These are phyloP conservation scores for Cladosporium phlei DNA, from an alignment of 2,329 filamentous ascomycete species.

Conservation along the genomic window DNA sequence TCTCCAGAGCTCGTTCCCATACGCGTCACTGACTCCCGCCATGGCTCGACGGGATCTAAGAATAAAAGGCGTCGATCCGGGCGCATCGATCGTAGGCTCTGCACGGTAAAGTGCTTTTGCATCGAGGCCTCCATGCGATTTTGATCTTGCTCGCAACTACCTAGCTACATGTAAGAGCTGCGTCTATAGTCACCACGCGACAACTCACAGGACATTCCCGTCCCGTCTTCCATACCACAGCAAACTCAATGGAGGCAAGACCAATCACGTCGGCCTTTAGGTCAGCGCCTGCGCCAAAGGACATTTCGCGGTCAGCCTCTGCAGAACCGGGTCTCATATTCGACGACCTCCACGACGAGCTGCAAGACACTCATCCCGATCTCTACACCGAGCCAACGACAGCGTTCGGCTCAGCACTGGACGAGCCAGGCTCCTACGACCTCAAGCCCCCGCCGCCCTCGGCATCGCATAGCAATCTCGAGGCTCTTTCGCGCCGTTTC, in stretches of 20 bases:
- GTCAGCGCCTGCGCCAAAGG: conserved; percentile 5
- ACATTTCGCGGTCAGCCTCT: conserved; percentile 1
- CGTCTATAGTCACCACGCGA: too few species aligned
- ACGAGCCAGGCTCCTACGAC: conserved; percentile 29
- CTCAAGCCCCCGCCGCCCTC: conserved; percentile 38
- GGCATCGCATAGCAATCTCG: conserved; percentile 28
- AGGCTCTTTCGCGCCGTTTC: conserved; percentile 35
- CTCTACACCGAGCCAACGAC: conserved; percentile 11
- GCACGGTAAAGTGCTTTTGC: too few species aligned
- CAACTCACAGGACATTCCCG: too few species aligned
- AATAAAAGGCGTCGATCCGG: conserved; percentile 7
- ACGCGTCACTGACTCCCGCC: conserved; percentile 7
- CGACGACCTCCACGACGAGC: conserved; percentile 3
- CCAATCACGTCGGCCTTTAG: conserved; percentile 5
- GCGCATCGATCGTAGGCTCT: not conserved
- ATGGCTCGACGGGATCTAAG: not conserved
- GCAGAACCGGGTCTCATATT: not conserved
- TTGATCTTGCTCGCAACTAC: too few species aligned
- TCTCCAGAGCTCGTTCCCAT: not conserved
- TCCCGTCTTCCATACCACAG: too few species aligned
- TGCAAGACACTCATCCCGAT: not conserved
- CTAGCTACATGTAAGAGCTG: too few species aligned
- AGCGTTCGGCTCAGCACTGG: conserved; percentile 3
- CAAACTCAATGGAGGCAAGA: conserved; percentile 6
- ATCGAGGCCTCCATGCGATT: too few species aligned